A percentile compares a stretch with the other conserved stretches of the same genome.
phyloP scores from a whole-genome alignment of 2,329 filamentous ascomycete genomes.

The Pseudogymnoascus verrucosus region DNA sequence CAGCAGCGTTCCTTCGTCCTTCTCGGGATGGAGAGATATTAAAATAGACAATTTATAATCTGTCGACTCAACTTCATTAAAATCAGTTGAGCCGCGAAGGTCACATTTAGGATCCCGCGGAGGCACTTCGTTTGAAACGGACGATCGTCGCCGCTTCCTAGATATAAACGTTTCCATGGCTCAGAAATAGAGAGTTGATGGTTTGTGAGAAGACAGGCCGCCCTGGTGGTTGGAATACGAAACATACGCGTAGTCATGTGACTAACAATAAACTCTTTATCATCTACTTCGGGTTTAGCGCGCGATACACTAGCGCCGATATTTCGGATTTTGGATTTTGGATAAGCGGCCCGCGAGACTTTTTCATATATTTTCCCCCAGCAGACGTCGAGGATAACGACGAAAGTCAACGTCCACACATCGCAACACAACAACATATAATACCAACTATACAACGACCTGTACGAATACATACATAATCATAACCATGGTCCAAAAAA shows the following conservation, averaged over 20 bases:
- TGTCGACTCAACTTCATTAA: slow-evolving; percentile 65
- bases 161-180: background rate
- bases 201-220: background rate
- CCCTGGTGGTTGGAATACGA: background rate
- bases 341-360: slow-evolving; percentile 1
- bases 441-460: background rate
- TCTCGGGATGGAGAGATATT: slow-evolving; percentile 62
- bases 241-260: background rate
- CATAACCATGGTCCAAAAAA: background rate
- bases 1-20: slow-evolving; percentile 60
- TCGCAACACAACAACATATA: background rate
- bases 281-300: background rate
- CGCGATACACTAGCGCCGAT: background rate
- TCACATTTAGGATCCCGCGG: background rate
- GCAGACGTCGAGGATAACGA: background rate
- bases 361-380: slow-evolving; percentile 4
- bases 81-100: background rate
- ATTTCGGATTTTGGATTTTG: background rate
- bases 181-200: background rate
- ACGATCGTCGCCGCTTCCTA: background rate
- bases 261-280: background rate
- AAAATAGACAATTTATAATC: slow-evolving; percentile 84
- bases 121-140: background rate
- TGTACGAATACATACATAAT: background rate
- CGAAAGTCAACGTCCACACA: background rate